phyloP scores from a whole-genome alignment of 208 protist species.

The Wallacemonas collosoma region DNA sequence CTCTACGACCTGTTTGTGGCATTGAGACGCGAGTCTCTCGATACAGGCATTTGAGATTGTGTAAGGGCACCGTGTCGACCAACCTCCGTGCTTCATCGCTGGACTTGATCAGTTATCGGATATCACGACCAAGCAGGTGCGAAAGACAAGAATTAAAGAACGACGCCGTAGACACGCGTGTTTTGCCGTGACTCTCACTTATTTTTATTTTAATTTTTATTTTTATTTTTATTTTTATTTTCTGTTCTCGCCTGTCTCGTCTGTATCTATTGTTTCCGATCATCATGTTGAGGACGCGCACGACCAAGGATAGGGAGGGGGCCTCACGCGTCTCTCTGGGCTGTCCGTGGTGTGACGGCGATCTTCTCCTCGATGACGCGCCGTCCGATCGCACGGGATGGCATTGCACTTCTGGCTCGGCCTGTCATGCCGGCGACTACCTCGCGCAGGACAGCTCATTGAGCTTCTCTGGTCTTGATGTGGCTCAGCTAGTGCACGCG shows the following conservation, averaged over 20 bases:
- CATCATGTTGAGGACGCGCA: not conserved
- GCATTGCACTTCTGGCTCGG: slow-evolving; percentile 22
- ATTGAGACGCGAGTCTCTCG: too few relatives aligned
- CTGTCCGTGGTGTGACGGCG: slow-evolving; percentile 37
- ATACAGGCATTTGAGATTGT: too few relatives aligned
- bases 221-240: not conserved
- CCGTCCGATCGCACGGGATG: not conserved
- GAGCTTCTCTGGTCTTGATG: slow-evolving; percentile 30
- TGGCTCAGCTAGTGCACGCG: not conserved
- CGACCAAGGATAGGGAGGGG: not conserved
- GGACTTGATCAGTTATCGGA: too few relatives aligned
- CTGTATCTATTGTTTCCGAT: not conserved
- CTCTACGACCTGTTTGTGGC: too few relatives aligned
- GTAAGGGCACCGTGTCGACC: too few relatives aligned
- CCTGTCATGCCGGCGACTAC: slow-evolving; percentile 17
- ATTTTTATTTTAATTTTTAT: not conserved
- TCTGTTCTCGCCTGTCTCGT: not conserved
- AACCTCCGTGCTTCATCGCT: too few relatives aligned
- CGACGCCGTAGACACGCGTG: too few relatives aligned
- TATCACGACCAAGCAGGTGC: too few relatives aligned
- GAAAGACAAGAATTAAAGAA: too few relatives aligned
- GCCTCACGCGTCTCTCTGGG: slow-evolving; percentile 17
- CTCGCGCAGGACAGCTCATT: slow-evolving; percentile 23
- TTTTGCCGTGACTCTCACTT: not conserved
- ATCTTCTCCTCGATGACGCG: slow-evolving; percentile 10